phyloP scores from a whole-genome alignment of 768 basidiomycete species.

The Tylopilus cervinicoccineus region DNA sequence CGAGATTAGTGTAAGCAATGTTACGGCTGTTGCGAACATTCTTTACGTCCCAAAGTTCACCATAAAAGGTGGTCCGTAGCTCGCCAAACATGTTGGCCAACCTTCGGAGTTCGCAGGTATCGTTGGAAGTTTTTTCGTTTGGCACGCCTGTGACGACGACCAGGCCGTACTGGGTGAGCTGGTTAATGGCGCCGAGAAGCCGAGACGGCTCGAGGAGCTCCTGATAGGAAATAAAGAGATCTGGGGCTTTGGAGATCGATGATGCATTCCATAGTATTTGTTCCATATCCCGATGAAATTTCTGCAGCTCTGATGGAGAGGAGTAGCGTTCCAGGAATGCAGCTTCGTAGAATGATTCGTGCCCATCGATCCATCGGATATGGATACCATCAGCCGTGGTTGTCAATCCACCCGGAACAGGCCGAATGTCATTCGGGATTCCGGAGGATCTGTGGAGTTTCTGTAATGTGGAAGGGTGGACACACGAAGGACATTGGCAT shows the following conservation, averaged over 20 bases:
- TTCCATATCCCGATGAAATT: conserved; percentile 44
- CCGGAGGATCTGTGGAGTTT: conserved; percentile 72
- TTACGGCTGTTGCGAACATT: conserved; percentile 72
- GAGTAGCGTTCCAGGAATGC: conserved; percentile 51
- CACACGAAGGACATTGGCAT: conserved; percentile 66
- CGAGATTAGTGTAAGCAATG: conserved; percentile 91
- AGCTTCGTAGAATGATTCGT: conserved; percentile 50
- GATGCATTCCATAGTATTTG: conserved; percentile 43
- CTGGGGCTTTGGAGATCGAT: conserved; percentile 32
- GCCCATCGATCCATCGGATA: conserved; percentile 56
- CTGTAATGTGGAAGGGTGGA: conserved; percentile 78
- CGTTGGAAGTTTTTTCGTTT: conserved; percentile 51
- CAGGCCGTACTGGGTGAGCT: conserved; percentile 69
- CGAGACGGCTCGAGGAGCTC: conserved; percentile 42
- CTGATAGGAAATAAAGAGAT: conserved; percentile 56
- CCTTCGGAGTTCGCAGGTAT: conserved; percentile 60
- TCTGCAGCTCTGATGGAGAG: conserved; percentile 29
- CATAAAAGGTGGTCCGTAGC: conserved; percentile 86
- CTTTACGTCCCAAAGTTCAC: conserved; percentile 83
- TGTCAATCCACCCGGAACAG: conserved; percentile 39
- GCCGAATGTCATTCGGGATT: conserved; percentile 47
- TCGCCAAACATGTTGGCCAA: conserved; percentile 71
- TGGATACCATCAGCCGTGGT: conserved; percentile 43
- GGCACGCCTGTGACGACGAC: conserved; percentile 74
- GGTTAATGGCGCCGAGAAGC: conserved; percentile 58